Evolutionary conservation across 371 early-diverging fungal genomes (phyloP).

Genomic region (Blyttiomyces sp.): DNA sequence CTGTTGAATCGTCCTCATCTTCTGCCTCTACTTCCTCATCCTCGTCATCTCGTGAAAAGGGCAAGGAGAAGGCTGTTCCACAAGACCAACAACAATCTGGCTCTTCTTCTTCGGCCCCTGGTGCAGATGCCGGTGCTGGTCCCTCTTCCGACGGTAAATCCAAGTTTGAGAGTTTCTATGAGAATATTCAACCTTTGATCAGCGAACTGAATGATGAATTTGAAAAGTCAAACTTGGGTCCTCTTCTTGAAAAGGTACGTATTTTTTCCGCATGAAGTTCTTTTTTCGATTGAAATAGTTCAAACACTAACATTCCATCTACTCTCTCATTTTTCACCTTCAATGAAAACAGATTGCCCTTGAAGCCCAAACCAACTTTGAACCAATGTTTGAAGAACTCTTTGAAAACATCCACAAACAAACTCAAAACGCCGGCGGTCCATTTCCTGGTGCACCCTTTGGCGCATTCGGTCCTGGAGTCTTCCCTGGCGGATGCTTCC

Average conservation of each 20-base stretch:
- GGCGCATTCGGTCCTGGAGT: background rate
- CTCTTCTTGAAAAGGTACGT: conserved; percentile 23
- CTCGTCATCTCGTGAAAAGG: background rate
- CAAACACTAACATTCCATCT: background rate
- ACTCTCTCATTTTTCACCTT: background rate
- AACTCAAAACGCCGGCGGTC: background rate
- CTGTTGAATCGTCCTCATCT: background rate
- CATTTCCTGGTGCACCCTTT: background rate
- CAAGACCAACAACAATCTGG: background rate
- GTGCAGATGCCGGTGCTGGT: background rate
- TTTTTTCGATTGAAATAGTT: background rate
- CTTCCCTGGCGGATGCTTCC: background rate
- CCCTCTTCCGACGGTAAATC: background rate
- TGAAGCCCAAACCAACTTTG: conserved; percentile 13
- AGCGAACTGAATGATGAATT: conserved; percentile 18
- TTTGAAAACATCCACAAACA: background rate
- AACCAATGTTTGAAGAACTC: conserved; percentile 7
- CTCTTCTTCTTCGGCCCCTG: background rate
- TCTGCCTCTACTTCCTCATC: background rate
- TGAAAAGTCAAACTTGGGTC: conserved; percentile 25
- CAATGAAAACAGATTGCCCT: conserved; percentile 7
- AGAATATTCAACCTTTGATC: conserved; percentile 17
- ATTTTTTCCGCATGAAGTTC: background rate
- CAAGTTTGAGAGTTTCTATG: conserved; percentile 14
- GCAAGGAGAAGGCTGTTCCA: conserved; percentile 2